Evolutionary conservation across 2,329 filamentous ascomycete genomes (phyloP).

Genomic region (Stachybotrys echinatus): DNA sequence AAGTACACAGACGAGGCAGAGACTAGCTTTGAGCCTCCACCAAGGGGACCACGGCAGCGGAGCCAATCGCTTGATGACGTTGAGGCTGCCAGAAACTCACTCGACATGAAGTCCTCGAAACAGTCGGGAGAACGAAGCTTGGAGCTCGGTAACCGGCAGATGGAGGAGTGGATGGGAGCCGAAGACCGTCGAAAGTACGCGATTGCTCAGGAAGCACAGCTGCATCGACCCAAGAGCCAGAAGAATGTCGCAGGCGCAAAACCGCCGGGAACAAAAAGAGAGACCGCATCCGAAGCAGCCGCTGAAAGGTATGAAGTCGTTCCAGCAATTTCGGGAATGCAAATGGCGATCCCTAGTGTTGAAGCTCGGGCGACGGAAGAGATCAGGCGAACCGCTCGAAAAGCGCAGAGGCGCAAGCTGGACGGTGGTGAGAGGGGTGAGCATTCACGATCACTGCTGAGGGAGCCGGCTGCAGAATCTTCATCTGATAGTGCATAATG

Average conservation of each 20-base stretch:
- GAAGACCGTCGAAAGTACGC: constrained; percentile 72
- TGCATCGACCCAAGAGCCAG: constrained; percentile 15
- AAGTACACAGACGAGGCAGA: constrained; percentile 58
- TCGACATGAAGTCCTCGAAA: not conserved
- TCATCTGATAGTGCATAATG: too few species aligned
- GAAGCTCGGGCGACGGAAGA: not conserved
- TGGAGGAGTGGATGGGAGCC: constrained; percentile 73
- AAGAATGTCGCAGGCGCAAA: not conserved
- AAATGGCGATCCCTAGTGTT: not conserved
- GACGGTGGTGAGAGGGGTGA: not conserved
- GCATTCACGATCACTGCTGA: too few species aligned
- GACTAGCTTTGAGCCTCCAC: constrained; percentile 17
- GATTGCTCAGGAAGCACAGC: constrained; percentile 56
- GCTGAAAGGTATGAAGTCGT: not conserved
- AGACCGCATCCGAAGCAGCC: not conserved
- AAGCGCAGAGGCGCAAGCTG: not conserved
- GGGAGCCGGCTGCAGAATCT: too few species aligned
- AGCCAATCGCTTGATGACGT: not conserved
- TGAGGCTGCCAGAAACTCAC: constrained; percentile 38
- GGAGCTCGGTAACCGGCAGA: constrained; percentile 26
- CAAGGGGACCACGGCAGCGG: not conserved
- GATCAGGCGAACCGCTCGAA: not conserved
- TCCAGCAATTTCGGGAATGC: not conserved
- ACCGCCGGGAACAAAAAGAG: not conserved
- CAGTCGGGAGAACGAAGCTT: too few species aligned